Evolutionary conservation across 2,329 filamentous ascomycete species (phyloP), one percentile per base, ranked within the genome.

Genomic region (Penicillium sp.): DNA sequence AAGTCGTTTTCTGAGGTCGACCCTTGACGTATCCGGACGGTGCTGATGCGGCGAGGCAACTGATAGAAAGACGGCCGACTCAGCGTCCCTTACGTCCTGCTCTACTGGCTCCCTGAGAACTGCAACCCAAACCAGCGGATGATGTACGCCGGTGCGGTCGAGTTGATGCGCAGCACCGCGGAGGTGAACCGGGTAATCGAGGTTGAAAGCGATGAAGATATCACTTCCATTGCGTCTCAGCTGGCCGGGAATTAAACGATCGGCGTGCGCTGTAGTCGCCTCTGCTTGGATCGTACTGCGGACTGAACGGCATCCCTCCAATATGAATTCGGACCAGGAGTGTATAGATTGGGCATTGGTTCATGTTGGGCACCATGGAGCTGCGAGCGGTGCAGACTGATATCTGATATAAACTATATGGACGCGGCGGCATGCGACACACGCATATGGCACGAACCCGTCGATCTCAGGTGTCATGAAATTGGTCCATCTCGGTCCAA

Each of bases 81-180:
- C 29, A 86, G 87, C 4, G 89, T 95, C 3, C 93, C 93, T 7
- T 98, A 98, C 64, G 88, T 96, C 32, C 80, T 97, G 63, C 72
- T 98, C 15, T 96, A 94, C 74, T 97, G 95, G 71, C 81, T 97
- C 15, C 93, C 93, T 6, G 85, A 84, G 36, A 96, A 91, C 33
- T 93, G 87, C 71, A 96, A 94, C 64, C 80, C 78, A 53, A 86
- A 90, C 60, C 74, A 86, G 60, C 81, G 87, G 54, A 97, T 97
- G 93, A 73, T 93, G 62, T 98, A 97, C 65, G 93, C 93, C 19
- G 86, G 90, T 26, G 93, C 93, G 29, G 95, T 96, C 69, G 93
- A 98, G 71, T 70, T 97, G 65, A 89, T 97, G 84, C 81, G 90
- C 50, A 94, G 87, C 61, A 94, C 87, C 39, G 87, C 87, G 43